phyloP scores from a whole-genome alignment of 208 protist species.

The Leishmania guyanensis region DNA sequence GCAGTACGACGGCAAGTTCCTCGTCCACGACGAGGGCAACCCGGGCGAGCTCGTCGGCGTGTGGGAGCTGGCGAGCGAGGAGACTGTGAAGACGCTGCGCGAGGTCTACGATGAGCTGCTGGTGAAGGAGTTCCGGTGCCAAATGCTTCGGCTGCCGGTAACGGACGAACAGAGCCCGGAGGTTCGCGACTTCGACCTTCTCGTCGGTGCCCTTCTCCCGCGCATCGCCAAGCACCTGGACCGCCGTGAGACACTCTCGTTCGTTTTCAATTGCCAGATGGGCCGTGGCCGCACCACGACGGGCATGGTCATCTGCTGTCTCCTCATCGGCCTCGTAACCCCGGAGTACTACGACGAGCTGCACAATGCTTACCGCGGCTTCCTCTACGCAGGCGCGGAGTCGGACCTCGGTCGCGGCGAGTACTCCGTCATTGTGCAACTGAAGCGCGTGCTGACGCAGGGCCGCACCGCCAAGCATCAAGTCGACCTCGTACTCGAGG shows the following conservation, averaged over 20 bases:
- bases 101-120: slow-evolving; percentile 78
- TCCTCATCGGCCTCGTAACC: slow-evolving; percentile 82
- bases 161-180: slow-evolving; percentile 89
- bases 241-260: slow-evolving; percentile 78
- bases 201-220: slow-evolving; percentile 68
- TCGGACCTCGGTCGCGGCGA: slow-evolving; percentile 65
- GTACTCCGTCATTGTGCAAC: slow-evolving; percentile 77
- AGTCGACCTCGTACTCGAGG: slow-evolving; percentile 85
- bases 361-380: slow-evolving; percentile 59
- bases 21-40: slow-evolving; percentile 87
- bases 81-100: slow-evolving; percentile 82
- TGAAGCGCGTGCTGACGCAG: slow-evolving; percentile 79
- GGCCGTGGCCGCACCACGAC: slow-evolving; percentile 89
- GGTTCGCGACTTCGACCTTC: slow-evolving; percentile 76
- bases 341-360: slow-evolving; percentile 89
- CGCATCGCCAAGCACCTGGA: slow-evolving; percentile 73
- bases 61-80: slow-evolving; percentile 67
- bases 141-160: slow-evolving; percentile 77
- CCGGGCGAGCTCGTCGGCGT: slow-evolving; percentile 86
- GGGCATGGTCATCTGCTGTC: slow-evolving; percentile 88
- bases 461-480: slow-evolving; percentile 74
- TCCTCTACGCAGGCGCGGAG: slow-evolving; percentile 56
- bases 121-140: slow-evolving; percentile 56
- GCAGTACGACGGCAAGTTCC: slow-evolving; percentile 76
- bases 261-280: slow-evolving; percentile 93